Conservation (phyloP, 257 asterid species). For the Nicotiana sylvestris region DNA sequence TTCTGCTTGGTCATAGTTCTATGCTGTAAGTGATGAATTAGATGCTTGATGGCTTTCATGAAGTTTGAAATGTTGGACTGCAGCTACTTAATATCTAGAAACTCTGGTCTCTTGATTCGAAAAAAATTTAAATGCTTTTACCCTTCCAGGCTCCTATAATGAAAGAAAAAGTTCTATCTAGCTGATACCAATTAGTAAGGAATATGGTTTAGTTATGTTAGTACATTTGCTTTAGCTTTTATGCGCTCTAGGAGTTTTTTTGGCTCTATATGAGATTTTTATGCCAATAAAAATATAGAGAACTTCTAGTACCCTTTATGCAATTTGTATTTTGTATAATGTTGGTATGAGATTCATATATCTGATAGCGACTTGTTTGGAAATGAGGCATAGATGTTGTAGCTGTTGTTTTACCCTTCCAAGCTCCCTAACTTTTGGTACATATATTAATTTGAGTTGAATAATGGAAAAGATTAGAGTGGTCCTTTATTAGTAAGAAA, state of each 20-base stretch:
- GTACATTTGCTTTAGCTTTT: background rate
- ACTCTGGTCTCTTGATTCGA: slow-evolving; percentile 2
- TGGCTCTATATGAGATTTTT: background rate
- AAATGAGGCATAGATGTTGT: background rate
- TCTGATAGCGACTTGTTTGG: background rate
- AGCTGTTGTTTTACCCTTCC: background rate
- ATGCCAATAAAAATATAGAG: slow-evolving; percentile 6
- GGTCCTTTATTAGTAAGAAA: background rate
- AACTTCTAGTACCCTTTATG: background rate
- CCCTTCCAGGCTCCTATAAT: background rate
- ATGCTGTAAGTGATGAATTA: background rate
- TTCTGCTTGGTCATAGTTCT: slow-evolving; percentile 4
- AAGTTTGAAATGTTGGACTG: slow-evolving; percentile 5
- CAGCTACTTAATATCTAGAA: background rate
- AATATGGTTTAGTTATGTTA: background rate
- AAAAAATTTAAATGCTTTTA: background rate
- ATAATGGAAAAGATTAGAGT: slow-evolving; percentile 1
- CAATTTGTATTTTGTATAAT: background rate
- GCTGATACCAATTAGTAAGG: background rate
- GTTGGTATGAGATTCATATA: background rate
- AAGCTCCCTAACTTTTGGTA: background rate
- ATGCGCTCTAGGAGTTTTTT: background rate
- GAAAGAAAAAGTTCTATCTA: background rate
- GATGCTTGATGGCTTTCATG: background rate
- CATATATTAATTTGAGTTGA: slow-evolving; percentile 6